Percentiles rank a stretch among this genome's conserved stretches.
These are phyloP conservation scores for Epithemia pelagica DNA, from an alignment of 108 stramenopile species.

Conservation along the genomic window DNA sequence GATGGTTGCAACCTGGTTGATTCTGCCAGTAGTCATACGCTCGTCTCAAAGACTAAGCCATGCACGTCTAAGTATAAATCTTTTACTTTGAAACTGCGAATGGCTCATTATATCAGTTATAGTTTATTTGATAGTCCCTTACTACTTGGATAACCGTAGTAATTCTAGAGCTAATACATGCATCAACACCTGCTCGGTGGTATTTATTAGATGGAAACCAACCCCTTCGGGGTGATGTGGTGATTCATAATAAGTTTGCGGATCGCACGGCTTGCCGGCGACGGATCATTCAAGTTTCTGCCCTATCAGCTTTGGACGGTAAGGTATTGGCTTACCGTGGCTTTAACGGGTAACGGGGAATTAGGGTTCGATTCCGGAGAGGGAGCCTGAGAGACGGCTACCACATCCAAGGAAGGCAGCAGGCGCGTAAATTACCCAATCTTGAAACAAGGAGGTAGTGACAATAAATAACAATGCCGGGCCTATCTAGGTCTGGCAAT, in stretches of 20 bases:
- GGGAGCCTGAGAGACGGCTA: constrained; percentile 98
- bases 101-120: constrained; percentile 99
- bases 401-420: constrained; percentile 97
- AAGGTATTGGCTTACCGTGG: constrained; percentile 96
- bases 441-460: no score
- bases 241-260: constrained; percentile 95
- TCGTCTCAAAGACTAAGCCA: constrained; percentile 99
- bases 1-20: constrained; percentile 99
- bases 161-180: constrained; percentile 98
- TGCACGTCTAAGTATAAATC: constrained; percentile 99
- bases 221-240: constrained; percentile 83
- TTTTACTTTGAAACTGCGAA: constrained; percentile 88
- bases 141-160: constrained; percentile 98
- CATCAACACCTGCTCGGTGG: constrained; percentile 86
- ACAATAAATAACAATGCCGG: no score
- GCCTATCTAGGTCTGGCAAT: no score
- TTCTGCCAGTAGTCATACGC: constrained; percentile 99
- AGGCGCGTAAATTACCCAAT: constrained; percentile 98
- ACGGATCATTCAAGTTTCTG: constrained; percentile 96
- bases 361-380: constrained; percentile 98
- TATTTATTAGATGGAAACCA: constrained; percentile 97
- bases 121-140: constrained; percentile 98
- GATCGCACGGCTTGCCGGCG: constrained; percentile 76
- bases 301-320: constrained; percentile 97
- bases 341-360: constrained; percentile 94